These are phyloP conservation scores for Schwanniomyces vanrijiae DNA, from an alignment of 805 yeast genomes.

Conservation along the genomic window DNA sequence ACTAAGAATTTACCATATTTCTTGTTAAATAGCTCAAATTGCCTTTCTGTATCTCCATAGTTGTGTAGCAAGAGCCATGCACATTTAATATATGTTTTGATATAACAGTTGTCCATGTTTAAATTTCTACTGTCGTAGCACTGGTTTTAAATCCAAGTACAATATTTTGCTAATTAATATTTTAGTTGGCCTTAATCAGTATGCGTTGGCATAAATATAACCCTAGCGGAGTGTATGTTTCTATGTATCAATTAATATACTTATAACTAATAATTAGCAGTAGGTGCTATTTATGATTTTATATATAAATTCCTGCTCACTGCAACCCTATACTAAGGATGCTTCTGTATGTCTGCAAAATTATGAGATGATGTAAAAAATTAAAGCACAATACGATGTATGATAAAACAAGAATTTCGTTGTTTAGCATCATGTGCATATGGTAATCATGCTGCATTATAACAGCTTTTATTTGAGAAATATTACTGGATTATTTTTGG, in stretches of 20 bases:
- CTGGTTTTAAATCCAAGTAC: background rate
- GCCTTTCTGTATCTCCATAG: background rate
- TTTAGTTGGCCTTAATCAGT: background rate
- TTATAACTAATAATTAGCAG: background rate
- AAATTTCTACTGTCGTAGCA: background rate
- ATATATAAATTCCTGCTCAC: background rate
- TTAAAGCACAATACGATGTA: background rate
- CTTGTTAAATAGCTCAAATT: constrained; percentile 4
- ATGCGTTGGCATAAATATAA: no score
- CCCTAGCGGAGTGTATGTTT: background rate
- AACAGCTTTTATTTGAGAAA: background rate
- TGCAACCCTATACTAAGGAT: background rate
- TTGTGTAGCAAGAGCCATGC: constrained; percentile 7
- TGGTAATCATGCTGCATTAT: background rate
- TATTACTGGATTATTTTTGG: background rate
- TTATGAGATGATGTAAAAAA: background rate
- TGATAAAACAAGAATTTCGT: background rate
- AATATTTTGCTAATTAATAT: background rate
- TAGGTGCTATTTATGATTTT: background rate
- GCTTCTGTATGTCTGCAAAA: constrained; percentile 1
- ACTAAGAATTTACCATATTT: constrained; percentile 13
- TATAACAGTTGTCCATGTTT: constrained; percentile 4
- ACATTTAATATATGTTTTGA: constrained; percentile 5
- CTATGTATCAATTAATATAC: background rate
- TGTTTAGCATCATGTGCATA: background rate